Evolutionary conservation across 2,329 filamentous ascomycete genomes (phyloP), one percentile per base, ranked within the genome.

Genomic region (Penicillium sp.): DNA sequence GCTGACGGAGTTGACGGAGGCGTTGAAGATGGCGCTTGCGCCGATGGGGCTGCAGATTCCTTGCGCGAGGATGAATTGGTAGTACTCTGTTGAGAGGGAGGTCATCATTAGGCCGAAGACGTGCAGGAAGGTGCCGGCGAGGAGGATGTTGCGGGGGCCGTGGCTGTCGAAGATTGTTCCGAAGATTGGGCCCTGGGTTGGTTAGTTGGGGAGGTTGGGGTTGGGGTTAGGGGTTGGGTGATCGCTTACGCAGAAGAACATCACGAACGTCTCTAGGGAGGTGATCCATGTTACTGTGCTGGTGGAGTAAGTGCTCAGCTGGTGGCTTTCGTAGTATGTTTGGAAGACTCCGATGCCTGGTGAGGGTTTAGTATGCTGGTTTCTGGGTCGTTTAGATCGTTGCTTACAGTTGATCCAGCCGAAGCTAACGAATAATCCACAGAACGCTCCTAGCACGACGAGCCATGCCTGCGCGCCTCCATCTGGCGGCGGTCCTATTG

Each of bases 141-240:
- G 40, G 1, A 84, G 66, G 1, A 89, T 51, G 43, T 74, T 79
- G 27, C 81, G 78, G 0, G 86, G 84, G 0, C 87, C 87, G 53
- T 84, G 82, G 52, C 76, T 82, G 63, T 90, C 88, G 60, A 81
- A 88, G 0, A 87, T 44, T 39, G 81, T 83, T 1, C 87, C 87
- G n/a, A 86, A 79, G 7, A 89, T 62, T 0, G 85, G 84, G 0
- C 86, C 85, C 60, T 64, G 9, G 5, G 38, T 8, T 13, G 11
- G 22, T 39, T 42, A 13, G 16, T 9, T 40, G 49, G 24, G 24
- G 21, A 22, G 27, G 31, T 44, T 8, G 11, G 16, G 24, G 2
- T 43, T 29, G 31, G 22, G 9, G 22, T 27, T 27, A 27, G 10
- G 21, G 21, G 7, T 18, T 42, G 21, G 27, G 29, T 29, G 43